These are phyloP conservation scores for Rusavskia elegans DNA, from an alignment of 495 filamentous ascomycete genomes.

Conservation along the genomic window DNA sequence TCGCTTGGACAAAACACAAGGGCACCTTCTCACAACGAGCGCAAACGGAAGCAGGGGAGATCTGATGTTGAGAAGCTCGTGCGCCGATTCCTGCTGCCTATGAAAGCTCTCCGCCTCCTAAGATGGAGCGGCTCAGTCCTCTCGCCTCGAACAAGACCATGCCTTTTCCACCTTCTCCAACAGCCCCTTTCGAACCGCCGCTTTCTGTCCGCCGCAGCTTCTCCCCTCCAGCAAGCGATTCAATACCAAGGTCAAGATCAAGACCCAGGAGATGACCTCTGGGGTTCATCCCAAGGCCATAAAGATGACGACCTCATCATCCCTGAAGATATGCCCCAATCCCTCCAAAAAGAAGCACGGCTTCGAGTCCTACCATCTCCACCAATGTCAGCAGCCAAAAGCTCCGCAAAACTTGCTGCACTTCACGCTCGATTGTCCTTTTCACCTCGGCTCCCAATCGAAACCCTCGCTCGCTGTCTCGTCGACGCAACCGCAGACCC, in stretches of 20 bases:
- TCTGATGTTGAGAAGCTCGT: conserved; percentile 1
- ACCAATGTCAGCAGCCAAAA: conserved; percentile 44
- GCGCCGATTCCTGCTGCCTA: conserved; percentile 20
- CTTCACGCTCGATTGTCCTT: conserved; percentile 84
- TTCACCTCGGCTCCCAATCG: conserved; percentile 61
- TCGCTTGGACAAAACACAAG: background rate
- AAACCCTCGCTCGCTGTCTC: conserved; percentile 73
- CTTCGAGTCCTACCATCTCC: conserved; percentile 42
- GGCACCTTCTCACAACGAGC: background rate
- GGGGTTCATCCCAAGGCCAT: conserved; percentile 4
- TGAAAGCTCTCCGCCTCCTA: conserved; percentile 56
- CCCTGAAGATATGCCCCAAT: background rate
- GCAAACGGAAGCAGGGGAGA: conserved; percentile 5
- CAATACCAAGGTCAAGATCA: conserved; percentile 7
- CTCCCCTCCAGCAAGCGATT: background rate
- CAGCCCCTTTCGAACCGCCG: conserved; percentile 15
- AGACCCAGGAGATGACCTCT: conserved; percentile 8
- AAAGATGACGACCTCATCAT: conserved; percentile 1
- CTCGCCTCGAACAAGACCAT: conserved; percentile 34
- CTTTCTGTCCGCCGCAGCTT: conserved; percentile 1
- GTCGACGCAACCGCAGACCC: conserved; percentile 71
- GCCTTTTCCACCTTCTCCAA: conserved; percentile 29
- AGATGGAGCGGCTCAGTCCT: conserved; percentile 60
- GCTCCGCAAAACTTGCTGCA: conserved; percentile 81
- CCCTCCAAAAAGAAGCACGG: background rate